These are phyloP conservation scores for Caryopteris hybrid DNA, from an alignment of 305 asterid species.

Conservation along the genomic window DNA sequence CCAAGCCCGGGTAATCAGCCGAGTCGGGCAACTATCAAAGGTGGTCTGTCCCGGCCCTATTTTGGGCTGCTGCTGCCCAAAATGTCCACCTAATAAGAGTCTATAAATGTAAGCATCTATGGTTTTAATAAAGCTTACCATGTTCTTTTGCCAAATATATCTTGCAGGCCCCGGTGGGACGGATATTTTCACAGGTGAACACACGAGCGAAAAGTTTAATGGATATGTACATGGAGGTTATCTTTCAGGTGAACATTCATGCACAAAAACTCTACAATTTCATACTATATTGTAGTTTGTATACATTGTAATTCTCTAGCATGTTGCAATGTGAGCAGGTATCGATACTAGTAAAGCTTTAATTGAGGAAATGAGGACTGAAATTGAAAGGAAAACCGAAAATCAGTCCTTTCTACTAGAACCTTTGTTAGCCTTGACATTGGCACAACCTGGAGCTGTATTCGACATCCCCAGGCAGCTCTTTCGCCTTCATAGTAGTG, in stretches of 20 bases:
- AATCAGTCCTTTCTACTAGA: conserved; percentile 36
- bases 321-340: conserved; percentile 32
- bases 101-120: no score
- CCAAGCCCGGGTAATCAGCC: no score
- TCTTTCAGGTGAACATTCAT: conserved; percentile 42
- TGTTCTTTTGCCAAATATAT: background rate
- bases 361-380: conserved; percentile 25
- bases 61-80: no score
- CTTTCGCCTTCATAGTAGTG: conserved; percentile 26
- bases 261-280: background rate
- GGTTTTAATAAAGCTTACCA: background rate
- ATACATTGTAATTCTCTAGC: background rate
- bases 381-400: conserved; percentile 16
- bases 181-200: conserved; percentile 71
- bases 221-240: conserved; percentile 79
- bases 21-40: no score
- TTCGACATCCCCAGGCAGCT: conserved; percentile 42
- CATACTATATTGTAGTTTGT: no score
- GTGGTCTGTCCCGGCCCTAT: no score
- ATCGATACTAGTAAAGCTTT: conserved; percentile 55
- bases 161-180: conserved; percentile 61
- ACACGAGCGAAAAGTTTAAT: conserved; percentile 64
- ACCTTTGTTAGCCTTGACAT: conserved; percentile 45
- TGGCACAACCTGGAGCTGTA: conserved; percentile 41
- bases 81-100: no score